Evolutionary conservation across 2,329 filamentous ascomycete genomes (phyloP).

Genomic region (Dactylellina haptotyla): DNA sequence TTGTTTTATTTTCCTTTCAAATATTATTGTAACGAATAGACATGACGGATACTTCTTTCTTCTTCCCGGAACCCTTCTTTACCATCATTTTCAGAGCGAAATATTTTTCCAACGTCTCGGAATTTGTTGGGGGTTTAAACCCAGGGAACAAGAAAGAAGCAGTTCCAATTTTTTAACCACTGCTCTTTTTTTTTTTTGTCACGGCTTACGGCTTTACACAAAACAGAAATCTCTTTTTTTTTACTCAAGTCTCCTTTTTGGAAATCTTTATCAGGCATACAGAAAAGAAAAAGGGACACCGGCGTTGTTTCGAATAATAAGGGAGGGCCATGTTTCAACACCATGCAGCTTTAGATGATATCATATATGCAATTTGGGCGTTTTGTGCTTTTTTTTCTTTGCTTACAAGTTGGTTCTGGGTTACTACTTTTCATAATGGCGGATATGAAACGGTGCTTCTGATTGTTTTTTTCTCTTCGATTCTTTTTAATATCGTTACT

Average conservation of each 20-base stretch:
- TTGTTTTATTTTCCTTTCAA: constrained; percentile 10
- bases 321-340: constrained; percentile 55
- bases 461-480: constrained; percentile 22
- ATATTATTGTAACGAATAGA: constrained; percentile 36
- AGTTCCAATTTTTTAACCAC: constrained; percentile 28
- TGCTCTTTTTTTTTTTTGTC: constrained; percentile 10
- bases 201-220: too few species aligned
- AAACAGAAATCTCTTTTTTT: too few species aligned
- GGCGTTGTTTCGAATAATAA: constrained; percentile 55
- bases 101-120: not conserved
- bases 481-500: constrained; percentile 32
- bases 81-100: not conserved
- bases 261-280: constrained; percentile 43
- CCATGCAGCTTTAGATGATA: constrained; percentile 55
- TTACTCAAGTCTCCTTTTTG: constrained; percentile 5
- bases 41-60: constrained; percentile 22
- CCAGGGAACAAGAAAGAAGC: constrained; percentile 35
- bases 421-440: constrained; percentile 28
- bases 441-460: constrained; percentile 37
- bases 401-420: constrained; percentile 6
- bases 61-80: not conserved
- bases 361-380: constrained; percentile 55
- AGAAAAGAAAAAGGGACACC: constrained; percentile 41
- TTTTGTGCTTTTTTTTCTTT: constrained; percentile 36
- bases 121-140: not conserved